phyloP scores from a whole-genome alignment of 129 eudicot genomes.

The Flaveria brownii region DNA sequence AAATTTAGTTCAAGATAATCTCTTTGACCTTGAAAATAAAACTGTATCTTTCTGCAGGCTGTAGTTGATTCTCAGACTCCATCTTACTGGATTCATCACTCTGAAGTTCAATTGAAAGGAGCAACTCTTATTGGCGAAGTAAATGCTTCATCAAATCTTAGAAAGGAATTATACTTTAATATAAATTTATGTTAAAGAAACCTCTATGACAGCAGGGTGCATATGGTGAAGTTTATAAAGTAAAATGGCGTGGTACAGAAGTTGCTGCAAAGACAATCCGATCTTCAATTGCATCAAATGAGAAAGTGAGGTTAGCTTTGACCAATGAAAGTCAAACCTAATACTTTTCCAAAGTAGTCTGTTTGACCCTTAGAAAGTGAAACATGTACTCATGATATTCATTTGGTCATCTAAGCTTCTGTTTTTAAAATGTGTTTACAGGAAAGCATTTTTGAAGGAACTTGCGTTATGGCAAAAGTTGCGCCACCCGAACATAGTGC shows the following conservation, averaged over 20 bases:
- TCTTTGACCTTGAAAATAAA: slow-evolving; percentile 23
- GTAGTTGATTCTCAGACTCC: slow-evolving; percentile 53
- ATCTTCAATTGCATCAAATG: slow-evolving; percentile 62
- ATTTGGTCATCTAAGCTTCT: slow-evolving; percentile 1
- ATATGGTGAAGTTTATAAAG: slow-evolving; percentile 69
- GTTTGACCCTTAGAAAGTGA: slow-evolving; percentile 24
- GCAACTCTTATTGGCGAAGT: slow-evolving; percentile 65
- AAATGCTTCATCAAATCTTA: neutral
- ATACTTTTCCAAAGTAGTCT: neutral
- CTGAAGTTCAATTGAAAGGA: slow-evolving; percentile 50
- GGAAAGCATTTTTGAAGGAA: slow-evolving; percentile 67
- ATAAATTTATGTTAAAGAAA: neutral
- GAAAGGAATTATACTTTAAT: neutral
- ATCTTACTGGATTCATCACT: slow-evolving; percentile 47
- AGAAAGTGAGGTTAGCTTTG: slow-evolving; percentile 52
- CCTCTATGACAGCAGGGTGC: slow-evolving; percentile 53
- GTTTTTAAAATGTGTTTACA: slow-evolving; percentile 10
- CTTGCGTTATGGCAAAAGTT: slow-evolving; percentile 64
- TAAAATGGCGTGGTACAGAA: slow-evolving; percentile 76
- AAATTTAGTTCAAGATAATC: neutral
- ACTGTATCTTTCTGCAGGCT: slow-evolving; percentile 37
- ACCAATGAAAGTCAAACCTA: slow-evolving; percentile 21
- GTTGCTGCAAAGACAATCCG: slow-evolving; percentile 78
- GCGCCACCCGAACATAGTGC: slow-evolving; percentile 74
- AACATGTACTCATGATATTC: neutral